Percentiles rank a stretch among this genome's conserved stretches.
Conservation (phyloP, 1,139 yeast species). For the Blastobotrys persicus region DNA sequence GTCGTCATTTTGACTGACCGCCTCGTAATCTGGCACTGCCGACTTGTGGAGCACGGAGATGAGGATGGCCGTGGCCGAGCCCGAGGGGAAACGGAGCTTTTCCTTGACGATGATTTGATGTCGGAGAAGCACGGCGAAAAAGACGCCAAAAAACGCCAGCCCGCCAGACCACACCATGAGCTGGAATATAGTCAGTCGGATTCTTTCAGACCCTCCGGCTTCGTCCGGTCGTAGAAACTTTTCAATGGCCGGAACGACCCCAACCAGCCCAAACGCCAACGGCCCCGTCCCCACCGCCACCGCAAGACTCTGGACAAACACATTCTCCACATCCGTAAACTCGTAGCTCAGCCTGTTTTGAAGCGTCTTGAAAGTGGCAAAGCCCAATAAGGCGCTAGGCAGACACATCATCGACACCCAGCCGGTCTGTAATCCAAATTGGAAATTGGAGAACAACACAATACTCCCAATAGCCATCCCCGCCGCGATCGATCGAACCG, state of each 20-base stretch:
- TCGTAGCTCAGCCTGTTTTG: slow-evolving; percentile 45
- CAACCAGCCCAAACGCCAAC: slow-evolving; percentile 88
- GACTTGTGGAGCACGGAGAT: slow-evolving; percentile 80
- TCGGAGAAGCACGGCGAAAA: slow-evolving; percentile 87
- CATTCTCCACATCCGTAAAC: slow-evolving; percentile 90
- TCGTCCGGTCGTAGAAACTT: slow-evolving; percentile 77
- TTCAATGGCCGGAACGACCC: slow-evolving; percentile 95
- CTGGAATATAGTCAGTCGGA: slow-evolving; percentile 45
- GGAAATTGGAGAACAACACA: slow-evolving; percentile 84
- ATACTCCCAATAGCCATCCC: slow-evolving; percentile 79
- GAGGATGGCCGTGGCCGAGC: slow-evolving; percentile 92
- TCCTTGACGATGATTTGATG: slow-evolving; percentile 81
- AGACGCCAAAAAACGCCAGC: slow-evolving; percentile 89
- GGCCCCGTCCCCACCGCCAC: slow-evolving; percentile 99
- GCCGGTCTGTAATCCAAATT: slow-evolving; percentile 94
- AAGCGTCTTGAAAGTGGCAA: slow-evolving; percentile 63
- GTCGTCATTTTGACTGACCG: slow-evolving; percentile 15
- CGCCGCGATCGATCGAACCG: slow-evolving; percentile 65
- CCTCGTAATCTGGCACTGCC: slow-evolving; percentile 20
- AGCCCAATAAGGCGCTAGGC: slow-evolving; percentile 88
- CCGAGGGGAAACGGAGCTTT: slow-evolving; percentile 89
- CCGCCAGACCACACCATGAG: slow-evolving; percentile 81
- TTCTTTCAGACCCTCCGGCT: slow-evolving; percentile 52
- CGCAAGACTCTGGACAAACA: slow-evolving; percentile 85
- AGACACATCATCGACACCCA: slow-evolving; percentile 99